A percentile compares a stretch with the other conserved stretches of the same genome.
Conservation (phyloP, 2,329 filamentous ascomycete genomes). For the Chaetomium strumarium region DNA sequence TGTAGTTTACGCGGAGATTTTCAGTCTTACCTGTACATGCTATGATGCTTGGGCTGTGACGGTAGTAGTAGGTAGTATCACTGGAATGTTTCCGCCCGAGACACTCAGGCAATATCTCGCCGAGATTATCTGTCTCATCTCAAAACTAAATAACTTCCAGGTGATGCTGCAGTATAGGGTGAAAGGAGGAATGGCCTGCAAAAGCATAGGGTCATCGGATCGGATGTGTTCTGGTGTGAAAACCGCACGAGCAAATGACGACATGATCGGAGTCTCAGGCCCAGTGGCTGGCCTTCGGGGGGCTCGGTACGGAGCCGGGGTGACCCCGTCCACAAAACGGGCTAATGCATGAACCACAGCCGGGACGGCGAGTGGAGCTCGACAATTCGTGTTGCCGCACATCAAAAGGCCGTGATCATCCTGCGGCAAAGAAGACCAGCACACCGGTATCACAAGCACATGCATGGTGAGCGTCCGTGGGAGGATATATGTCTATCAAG, state of each 20-base stretch:
- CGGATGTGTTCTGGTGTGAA: no score
- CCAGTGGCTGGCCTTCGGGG: neutral
- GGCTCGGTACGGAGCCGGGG: neutral
- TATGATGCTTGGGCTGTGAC: neutral
- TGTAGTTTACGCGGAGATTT: no score
- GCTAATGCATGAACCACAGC: slow-evolving; percentile 1
- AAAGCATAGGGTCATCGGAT: neutral
- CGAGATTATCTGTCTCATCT: neutral
- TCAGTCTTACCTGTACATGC: no score
- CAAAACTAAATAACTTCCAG: neutral
- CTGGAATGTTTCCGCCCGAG: neutral
- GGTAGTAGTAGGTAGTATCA: neutral
- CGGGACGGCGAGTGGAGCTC: neutral
- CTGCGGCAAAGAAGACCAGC: no score
- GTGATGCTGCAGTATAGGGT: neutral
- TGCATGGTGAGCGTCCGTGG: no score
- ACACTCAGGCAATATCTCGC: slow-evolving; percentile 1
- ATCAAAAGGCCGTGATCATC: no score
- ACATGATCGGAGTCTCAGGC: neutral
- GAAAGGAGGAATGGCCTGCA: neutral
- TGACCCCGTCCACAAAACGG: slow-evolving; percentile 1
- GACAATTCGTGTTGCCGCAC: no score
- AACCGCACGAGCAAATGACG: neutral
- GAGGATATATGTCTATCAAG: no score
- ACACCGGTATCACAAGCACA: no score